Evolutionary conservation across 2,329 filamentous ascomycete species (phyloP).

Genomic region (Calonectria pseudoturangicola): DNA sequence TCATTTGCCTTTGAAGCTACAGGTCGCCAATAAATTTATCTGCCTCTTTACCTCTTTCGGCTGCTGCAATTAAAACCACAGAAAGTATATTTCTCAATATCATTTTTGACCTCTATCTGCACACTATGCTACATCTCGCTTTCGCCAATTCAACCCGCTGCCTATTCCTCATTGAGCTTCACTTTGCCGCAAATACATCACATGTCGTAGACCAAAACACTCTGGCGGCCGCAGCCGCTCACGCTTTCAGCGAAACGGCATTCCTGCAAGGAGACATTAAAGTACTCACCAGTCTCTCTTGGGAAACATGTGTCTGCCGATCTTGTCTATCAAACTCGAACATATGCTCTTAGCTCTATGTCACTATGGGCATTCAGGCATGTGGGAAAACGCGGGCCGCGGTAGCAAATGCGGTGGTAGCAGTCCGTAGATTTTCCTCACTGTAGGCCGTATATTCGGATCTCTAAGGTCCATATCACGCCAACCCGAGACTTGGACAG

Average conservation of each 20-base stretch:
- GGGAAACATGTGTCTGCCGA: background rate
- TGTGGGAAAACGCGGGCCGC: constrained; percentile 13
- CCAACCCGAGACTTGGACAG: background rate
- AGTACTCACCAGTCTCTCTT: background rate
- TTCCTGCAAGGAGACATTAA: constrained; percentile 1
- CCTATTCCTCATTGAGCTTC: background rate
- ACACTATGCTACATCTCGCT: no score
- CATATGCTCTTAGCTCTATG: background rate
- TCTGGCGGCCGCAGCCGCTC: background rate
- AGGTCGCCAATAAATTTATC: background rate
- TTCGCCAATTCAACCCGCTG: background rate
- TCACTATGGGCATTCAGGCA: background rate
- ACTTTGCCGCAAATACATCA: background rate
- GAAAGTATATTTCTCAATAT: constrained; percentile 24
- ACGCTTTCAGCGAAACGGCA: background rate
- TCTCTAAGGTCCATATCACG: background rate
- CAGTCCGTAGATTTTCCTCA: background rate
- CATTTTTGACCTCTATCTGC: background rate
- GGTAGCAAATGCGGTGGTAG: background rate
- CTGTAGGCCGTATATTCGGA: background rate
- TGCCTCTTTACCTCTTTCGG: constrained; percentile 18
- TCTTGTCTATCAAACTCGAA: background rate
- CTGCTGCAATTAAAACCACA: constrained; percentile 7
- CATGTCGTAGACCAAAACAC: background rate
- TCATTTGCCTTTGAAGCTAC: background rate